A percentile compares a stretch with the other conserved stretches of the same genome.
Evolutionary conservation across 148 eudicot species (phyloP).

Genomic region (Camellia japonica): DNA sequence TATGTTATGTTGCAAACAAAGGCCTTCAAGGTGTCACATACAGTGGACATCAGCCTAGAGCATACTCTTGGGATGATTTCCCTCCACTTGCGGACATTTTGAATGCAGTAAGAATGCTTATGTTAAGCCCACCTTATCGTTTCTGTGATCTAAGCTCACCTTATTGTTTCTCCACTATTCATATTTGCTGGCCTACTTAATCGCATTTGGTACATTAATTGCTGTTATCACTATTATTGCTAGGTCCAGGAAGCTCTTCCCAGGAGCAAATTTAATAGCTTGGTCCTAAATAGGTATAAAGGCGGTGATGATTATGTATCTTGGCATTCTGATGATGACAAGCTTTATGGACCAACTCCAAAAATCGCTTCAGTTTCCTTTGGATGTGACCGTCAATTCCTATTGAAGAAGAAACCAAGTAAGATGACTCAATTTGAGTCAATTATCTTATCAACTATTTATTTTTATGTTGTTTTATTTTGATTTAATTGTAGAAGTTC

Average conservation of each 20-base stretch:
- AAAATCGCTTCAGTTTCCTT: conserved; percentile 76
- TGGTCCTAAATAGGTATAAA: conserved; percentile 62
- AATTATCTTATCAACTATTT: not conserved
- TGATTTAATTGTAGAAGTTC: not conserved
- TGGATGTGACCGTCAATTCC: conserved; percentile 76
- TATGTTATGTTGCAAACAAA: conserved; percentile 57
- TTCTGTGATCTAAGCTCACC: too few relatives aligned
- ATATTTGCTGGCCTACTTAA: too few relatives aligned
- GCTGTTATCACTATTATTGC: not conserved
- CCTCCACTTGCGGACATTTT: conserved; percentile 57
- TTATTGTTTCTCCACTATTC: too few relatives aligned
- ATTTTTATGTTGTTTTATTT: not conserved
- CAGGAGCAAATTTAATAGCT: conserved; percentile 62
- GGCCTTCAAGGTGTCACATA: conserved; percentile 49
- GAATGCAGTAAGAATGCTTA: conserved; percentile 28
- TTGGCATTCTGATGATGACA: conserved; percentile 82
- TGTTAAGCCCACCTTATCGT: too few relatives aligned
- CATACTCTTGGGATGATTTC: conserved; percentile 59
- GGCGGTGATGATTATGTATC: conserved; percentile 64
- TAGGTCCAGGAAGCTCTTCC: conserved; percentile 65
- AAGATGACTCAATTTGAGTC: not conserved
- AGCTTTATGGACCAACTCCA: conserved; percentile 66
- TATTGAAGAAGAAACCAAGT: conserved; percentile 45
- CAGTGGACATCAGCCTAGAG: conserved; percentile 65
- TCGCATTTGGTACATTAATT: too few relatives aligned